Base-by-base conservation (phyloP, 345 rosid species). In the Cardiospermum halicacabum region DNA sequence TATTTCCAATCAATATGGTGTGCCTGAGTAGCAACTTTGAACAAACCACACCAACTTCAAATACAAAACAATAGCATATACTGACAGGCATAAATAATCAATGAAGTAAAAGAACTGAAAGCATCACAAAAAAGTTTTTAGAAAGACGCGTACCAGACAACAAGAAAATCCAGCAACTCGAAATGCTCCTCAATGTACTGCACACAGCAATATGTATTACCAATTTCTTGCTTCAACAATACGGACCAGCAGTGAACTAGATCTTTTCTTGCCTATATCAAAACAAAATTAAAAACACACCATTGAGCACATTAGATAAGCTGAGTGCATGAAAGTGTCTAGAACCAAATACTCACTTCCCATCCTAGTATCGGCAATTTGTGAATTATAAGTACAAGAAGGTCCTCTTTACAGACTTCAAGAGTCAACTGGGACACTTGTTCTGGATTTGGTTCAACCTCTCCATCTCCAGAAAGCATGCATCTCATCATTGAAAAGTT, bases 381-480 rank as follows among this genome's bases (percentile, higher is more conserved):
- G 78, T 88, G 95, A 77, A 90, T 72, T 69, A 85, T 69, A 69
- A 86, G 88, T 66, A 88, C 66, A 37, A 88, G 70, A 58, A 94
- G 86, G 79, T 83, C 89, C 86, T 91, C 99, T 69, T 88, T 88
- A 72, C 91, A 94, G 65, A 94, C 65, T 76, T 94, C 99, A 73
- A 75, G 55, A 27, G 84, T 88, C 55, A 91, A 66, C 74, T 85
- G 96, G 12, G 81, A 79, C 71, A 82, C 88, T 64, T 90, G 97
- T 43, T 90, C 97, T 26, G 66, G 68, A 64, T 85, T 85, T 58
- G 96, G 92, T 66, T 91, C 99, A 75, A 67, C 81, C 76, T 91
- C 99, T 42, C 82, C 89, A 73, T 94, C 99, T 65, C 99, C 99
- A 42, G 87, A 74, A 32, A 94, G 82, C 89, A 94, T 82, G 72